Conservation (phyloP, 169 alveolate species). For the Perkinsus olseni region DNA sequence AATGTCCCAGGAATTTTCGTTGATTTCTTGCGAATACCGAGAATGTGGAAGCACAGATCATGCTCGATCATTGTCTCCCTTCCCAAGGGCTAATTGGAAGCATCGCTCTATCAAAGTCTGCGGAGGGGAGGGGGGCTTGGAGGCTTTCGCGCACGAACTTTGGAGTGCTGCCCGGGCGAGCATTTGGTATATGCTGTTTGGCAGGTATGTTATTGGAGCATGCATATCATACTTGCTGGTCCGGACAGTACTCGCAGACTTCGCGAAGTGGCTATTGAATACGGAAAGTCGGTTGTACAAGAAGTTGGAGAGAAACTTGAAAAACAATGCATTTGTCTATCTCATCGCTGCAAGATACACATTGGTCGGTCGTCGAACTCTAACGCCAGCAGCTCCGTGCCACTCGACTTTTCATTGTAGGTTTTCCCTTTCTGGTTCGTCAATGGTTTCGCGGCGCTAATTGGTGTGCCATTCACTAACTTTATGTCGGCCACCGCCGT, state of each 20-base stretch:
- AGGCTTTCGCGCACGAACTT: too few relatives aligned
- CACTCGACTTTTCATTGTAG: too few relatives aligned
- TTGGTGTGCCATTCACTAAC: neutral
- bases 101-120: too few relatives aligned
- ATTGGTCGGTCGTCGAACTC: neutral
- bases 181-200: too few relatives aligned
- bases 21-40: too few relatives aligned
- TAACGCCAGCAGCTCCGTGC: too few relatives aligned
- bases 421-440: conserved; percentile 10
- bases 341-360: conserved; percentile 4
- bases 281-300: neutral
- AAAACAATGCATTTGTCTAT: neutral
- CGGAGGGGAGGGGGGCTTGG: too few relatives aligned
- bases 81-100: too few relatives aligned
- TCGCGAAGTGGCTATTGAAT: neutral
- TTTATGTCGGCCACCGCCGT: neutral
- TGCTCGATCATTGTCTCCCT: too few relatives aligned
- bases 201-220: conserved; percentile 11
- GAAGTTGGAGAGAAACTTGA: neutral
- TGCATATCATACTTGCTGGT: neutral
- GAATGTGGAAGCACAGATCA: too few relatives aligned
- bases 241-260: conserved; percentile 6
- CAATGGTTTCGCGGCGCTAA: neutral
- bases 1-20: too few relatives aligned
- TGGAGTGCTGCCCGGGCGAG: too few relatives aligned